Conservation (phyloP, 2,329 filamentous ascomycete species). For the Hypoxylon sp. region DNA sequence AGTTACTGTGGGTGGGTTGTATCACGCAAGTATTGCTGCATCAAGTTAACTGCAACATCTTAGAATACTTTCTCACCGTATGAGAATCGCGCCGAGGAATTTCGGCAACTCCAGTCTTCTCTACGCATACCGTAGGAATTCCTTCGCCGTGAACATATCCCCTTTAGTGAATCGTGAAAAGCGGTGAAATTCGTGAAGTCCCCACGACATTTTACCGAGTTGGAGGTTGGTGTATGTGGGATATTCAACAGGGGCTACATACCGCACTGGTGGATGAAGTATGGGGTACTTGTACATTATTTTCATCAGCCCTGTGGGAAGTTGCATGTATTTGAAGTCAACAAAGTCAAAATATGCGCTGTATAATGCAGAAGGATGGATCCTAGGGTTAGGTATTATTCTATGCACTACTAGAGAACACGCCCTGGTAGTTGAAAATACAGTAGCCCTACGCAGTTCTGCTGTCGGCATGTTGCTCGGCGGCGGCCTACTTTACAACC, state of each 20-base stretch:
- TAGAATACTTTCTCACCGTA: constrained; percentile 20
- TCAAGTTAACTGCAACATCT: constrained; percentile 25
- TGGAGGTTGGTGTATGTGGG: constrained; percentile 22
- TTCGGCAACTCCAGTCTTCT: constrained; percentile 7
- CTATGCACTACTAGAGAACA: constrained; percentile 21
- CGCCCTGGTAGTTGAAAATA: constrained; percentile 22
- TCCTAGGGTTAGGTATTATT: constrained; percentile 26
- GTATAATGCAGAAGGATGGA: constrained; percentile 20
- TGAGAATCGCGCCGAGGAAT: constrained; percentile 36
- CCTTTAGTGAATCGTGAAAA: constrained; percentile 20
- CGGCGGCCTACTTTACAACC: constrained; percentile 24
- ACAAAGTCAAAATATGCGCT: constrained; percentile 25
- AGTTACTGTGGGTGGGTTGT: constrained; percentile 33
- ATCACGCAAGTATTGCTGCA: constrained; percentile 26
- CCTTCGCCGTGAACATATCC: constrained; percentile 5
- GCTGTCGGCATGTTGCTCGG: constrained; percentile 24
- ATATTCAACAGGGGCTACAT: constrained; percentile 31
- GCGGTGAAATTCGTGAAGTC: constrained; percentile 33
- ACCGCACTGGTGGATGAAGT: constrained; percentile 31
- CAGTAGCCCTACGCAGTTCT: constrained; percentile 19
- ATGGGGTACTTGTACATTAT: constrained; percentile 37
- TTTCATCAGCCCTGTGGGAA: constrained; percentile 40
- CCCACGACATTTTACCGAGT: constrained; percentile 24
- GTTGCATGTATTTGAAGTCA: constrained; percentile 22
- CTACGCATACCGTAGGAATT: constrained; percentile 9